Conservation (phyloP, 176 grass and related monocot genomes). For the Eragrostis curvula region DNA sequence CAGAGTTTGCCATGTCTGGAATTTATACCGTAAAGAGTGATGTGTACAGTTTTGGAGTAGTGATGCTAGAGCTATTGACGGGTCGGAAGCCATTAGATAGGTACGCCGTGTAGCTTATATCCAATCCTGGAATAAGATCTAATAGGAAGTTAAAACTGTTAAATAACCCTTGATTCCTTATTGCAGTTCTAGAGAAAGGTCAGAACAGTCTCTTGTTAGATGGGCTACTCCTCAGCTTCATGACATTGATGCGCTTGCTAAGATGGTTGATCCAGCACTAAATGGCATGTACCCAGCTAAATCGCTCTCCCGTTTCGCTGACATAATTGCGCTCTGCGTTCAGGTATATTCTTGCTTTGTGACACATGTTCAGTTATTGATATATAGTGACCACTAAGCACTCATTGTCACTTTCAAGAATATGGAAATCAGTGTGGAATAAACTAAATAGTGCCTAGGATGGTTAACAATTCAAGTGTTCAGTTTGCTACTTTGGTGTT, state of each 20-base stretch:
- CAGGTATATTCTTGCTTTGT: constrained; percentile 62
- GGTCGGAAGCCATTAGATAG: constrained; percentile 95
- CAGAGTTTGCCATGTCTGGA: constrained; percentile 98
- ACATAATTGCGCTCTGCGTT: constrained; percentile 95
- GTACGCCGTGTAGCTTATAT: constrained; percentile 46
- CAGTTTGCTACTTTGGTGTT: neutral
- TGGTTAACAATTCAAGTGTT: constrained; percentile 3
- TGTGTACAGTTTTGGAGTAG: constrained; percentile 98
- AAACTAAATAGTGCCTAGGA: neutral
- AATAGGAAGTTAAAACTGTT: constrained; percentile 7
- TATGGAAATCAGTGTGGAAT: neutral
- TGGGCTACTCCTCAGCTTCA: constrained; percentile 99
- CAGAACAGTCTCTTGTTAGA: constrained; percentile 95
- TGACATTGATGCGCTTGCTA: constrained; percentile 93
- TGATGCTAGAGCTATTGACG: constrained; percentile 97
- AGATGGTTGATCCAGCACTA: constrained; percentile 95
- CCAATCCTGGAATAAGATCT: neutral
- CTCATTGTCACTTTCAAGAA: neutral
- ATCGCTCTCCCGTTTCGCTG: constrained; percentile 93
- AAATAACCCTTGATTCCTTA: constrained; percentile 12
- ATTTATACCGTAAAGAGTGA: constrained; percentile 96
- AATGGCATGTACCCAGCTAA: constrained; percentile 99
- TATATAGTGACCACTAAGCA: constrained; percentile 18
- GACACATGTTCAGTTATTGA: constrained; percentile 1
- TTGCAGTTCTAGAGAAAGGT: constrained; percentile 86